A percentile compares a stretch with the other conserved stretches of the same genome.
Evolutionary conservation across 352 stramenopile species (phyloP).

Genomic region (Blastocystis sp.): DNA sequence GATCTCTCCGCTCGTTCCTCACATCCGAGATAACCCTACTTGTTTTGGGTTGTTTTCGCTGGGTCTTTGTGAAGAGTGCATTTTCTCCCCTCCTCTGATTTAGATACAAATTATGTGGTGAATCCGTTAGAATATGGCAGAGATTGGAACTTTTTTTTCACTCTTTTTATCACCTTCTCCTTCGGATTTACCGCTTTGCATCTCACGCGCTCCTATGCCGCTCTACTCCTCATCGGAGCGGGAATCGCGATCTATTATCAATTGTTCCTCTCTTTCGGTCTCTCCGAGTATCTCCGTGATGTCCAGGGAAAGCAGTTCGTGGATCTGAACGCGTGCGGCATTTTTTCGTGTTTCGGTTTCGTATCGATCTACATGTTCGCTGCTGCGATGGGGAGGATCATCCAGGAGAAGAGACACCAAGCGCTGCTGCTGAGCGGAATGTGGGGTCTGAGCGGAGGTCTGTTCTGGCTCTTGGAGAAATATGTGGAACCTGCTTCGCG

Average conservation of each 20-base stretch:
- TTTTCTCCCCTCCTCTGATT: neutral
- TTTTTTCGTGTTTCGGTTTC: neutral
- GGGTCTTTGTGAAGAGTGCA: neutral
- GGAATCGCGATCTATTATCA: neutral
- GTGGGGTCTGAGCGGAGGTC: neutral
- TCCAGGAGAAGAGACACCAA: neutral
- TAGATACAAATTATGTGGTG: neutral
- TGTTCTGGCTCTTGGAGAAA: neutral
- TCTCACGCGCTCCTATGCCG: neutral
- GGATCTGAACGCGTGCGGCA: neutral
- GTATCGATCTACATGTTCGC: neutral
- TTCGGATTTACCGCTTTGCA: neutral
- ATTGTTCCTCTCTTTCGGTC: neutral
- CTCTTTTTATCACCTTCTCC: neutral
- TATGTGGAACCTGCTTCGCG: neutral
- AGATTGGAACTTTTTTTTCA: constrained; percentile 49
- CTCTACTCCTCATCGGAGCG: neutral
- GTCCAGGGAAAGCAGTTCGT: neutral
- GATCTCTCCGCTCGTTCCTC: neutral
- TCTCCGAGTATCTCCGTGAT: neutral
- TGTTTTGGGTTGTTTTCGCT: neutral
- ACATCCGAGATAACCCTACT: neutral
- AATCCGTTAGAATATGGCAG: neutral
- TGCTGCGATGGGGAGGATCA: neutral
- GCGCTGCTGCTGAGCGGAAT: neutral